Base-by-base conservation (phyloP, 148 eudicot genomes). In the Camellia japonica region DNA sequence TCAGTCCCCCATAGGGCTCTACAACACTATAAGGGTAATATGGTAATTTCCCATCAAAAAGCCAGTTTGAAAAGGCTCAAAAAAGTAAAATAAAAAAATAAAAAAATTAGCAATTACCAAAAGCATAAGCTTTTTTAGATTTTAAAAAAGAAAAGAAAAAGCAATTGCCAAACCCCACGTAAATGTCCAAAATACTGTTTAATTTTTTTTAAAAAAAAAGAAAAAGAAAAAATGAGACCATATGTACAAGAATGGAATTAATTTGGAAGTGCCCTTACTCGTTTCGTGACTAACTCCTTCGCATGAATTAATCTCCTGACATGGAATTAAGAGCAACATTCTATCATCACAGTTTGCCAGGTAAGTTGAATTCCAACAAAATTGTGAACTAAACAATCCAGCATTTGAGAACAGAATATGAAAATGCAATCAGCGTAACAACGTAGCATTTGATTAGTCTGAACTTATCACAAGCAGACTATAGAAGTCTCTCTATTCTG, bases 201-300 rank as follows among this genome's bases (percentile, higher is more conserved):
- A 74, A 41, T 5, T 38, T 5, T 38, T 56, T 12, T 6, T 42
- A 68, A 68, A 15, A 68, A 44, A 47, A 70, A 47, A 69, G n/a
- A 19, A 3, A 70, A 46, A 11, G 8, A 56, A 62, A 63, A 18
- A 47, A 15, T 13, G 12, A 44, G 74, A 75, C 15, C 51, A 68
- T 2, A 60, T n/a, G 43, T 20, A 3, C 41, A 19, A 47, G 67
- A 47, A 61, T 41, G 44, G 62, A 42, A 59, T 20, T 43, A 62
- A 52, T n/a, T 64, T 38, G 56, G 82, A 42, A 76, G 30, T 61
- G 68, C 64, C 62, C 88, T 82, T 87, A 78, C 91, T 55, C 54
- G 72, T 86, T 80, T 86, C 92, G 83, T 75, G 81, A 74, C 78
- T 75, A 78, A 84, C 87, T 79, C 87, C 90, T 82, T 81, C 89